phyloP scores from a whole-genome alignment of 2,329 filamentous ascomycete species.

The Nemania sp. region DNA sequence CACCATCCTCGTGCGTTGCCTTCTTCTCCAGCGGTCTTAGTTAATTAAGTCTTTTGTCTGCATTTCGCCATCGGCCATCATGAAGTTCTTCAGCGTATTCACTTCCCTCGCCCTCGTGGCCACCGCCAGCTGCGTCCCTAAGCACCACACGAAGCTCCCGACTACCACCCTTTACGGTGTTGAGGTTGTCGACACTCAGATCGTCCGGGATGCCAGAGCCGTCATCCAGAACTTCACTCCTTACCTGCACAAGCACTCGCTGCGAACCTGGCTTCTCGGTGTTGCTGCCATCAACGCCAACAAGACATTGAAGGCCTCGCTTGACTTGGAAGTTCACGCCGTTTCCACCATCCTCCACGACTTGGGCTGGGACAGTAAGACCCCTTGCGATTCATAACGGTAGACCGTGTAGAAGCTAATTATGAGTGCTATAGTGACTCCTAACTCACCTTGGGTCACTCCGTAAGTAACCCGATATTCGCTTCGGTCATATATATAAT shows the following conservation, averaged over 20 bases:
- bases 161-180: slow-evolving; percentile 33
- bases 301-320: slow-evolving; percentile 23
- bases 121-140: slow-evolving; percentile 20
- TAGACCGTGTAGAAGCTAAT: slow-evolving; percentile 16
- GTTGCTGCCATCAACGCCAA: slow-evolving; percentile 37
- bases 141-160: slow-evolving; percentile 1
- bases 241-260: slow-evolving; percentile 34
- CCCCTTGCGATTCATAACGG: background rate
- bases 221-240: slow-evolving; percentile 31
- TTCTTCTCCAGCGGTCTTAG: background rate
- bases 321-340: slow-evolving; percentile 36
- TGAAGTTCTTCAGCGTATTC: slow-evolving; percentile 30
- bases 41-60: slow-evolving; percentile 17
- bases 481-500: no score
- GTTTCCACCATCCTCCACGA: slow-evolving; percentile 36
- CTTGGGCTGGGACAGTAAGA: slow-evolving; percentile 39
- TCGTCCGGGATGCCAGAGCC: slow-evolving; percentile 36
- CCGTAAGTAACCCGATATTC: slow-evolving; percentile 15
- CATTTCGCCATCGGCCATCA: slow-evolving; percentile 20
- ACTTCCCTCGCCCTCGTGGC: slow-evolving; percentile 20
- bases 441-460: slow-evolving; percentile 33
- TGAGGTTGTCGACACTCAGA: slow-evolving; percentile 36
- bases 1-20: slow-evolving; percentile 1
- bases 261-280: slow-evolving; percentile 34
- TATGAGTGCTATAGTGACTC: slow-evolving; percentile 29